A percentile compares a stretch with the other conserved stretches of the same genome.
phyloP scores from a whole-genome alignment of 768 basidiomycete genomes.

The Lactifluus echinatus region DNA sequence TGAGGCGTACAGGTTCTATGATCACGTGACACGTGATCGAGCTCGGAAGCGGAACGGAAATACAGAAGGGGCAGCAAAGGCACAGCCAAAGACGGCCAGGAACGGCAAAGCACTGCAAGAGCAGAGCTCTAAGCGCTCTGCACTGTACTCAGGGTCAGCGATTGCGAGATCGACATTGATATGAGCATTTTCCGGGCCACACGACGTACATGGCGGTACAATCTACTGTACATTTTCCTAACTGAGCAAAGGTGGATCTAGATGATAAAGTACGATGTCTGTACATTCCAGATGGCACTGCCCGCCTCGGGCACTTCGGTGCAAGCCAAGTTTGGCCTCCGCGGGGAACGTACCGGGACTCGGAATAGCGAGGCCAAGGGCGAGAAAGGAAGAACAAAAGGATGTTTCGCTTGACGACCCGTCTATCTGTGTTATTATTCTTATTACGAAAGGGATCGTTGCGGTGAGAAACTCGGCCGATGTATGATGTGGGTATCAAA shows the following conservation, averaged over 20 bases:
- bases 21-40: not conserved
- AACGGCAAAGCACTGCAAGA: not conserved
- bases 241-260: not conserved
- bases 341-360: not conserved
- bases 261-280: not conserved
- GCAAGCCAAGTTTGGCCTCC: not conserved
- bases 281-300: not conserved
- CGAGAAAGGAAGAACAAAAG: not conserved
- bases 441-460: not conserved
- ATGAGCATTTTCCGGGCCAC: not conserved
- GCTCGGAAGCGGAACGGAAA: not conserved
- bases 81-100: no score
- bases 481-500: not conserved
- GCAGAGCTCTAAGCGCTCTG: not conserved
- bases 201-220: not conserved
- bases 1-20: not conserved
- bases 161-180: not conserved
- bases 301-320: not conserved
- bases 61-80: not conserved
- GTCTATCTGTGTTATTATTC: not conserved
- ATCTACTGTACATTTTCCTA: not conserved
- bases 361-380: no score
- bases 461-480: not conserved
- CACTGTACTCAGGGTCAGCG: not conserved
- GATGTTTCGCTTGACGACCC: not conserved